A percentile compares a stretch with the other conserved stretches of the same genome.
phyloP scores from a whole-genome alignment of 2,329 filamentous ascomycete genomes.

The Dactylellina drechsleri region DNA sequence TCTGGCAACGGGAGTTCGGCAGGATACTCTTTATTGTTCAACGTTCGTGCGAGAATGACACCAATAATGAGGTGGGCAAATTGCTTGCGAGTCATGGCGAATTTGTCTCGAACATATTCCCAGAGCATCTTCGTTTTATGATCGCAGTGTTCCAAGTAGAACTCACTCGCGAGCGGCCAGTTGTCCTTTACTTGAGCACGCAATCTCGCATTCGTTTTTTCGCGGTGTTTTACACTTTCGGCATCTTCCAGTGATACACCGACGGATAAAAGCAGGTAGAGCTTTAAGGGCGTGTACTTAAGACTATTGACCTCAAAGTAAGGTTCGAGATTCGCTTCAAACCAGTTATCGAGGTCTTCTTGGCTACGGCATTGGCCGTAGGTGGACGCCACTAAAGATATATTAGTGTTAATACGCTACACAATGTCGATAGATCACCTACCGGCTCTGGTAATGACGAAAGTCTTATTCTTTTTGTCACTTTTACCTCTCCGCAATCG shows the following conservation, averaged over 20 bases:
- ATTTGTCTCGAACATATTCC: constrained; percentile 14
- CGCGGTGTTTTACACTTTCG: background rate
- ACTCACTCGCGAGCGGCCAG: background rate
- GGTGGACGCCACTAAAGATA: background rate
- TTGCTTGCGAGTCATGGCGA: constrained; percentile 4
- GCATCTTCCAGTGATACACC: background rate
- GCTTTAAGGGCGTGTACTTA: too few species aligned
- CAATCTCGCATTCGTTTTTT: constrained; percentile 3
- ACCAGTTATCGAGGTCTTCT: constrained; percentile 13
- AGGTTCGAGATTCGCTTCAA: background rate
- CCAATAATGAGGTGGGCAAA: constrained; percentile 22
- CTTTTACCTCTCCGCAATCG: background rate
- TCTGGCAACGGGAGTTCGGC: background rate
- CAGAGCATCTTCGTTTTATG: constrained; percentile 12
- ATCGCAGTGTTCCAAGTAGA: constrained; percentile 16
- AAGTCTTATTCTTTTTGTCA: background rate
- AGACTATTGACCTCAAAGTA: background rate
- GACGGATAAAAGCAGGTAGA: constrained; percentile 12
- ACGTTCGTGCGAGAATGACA: constrained; percentile 1
- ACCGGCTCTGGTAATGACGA: constrained; percentile 2
- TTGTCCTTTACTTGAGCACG: background rate
- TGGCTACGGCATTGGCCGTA: constrained; percentile 17
- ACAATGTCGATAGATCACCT: background rate
- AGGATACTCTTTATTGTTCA: background rate
- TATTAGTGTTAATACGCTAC: background rate